phyloP scores from a whole-genome alignment of 169 alveolate genomes.

The Eimeria acervulina region DNA sequence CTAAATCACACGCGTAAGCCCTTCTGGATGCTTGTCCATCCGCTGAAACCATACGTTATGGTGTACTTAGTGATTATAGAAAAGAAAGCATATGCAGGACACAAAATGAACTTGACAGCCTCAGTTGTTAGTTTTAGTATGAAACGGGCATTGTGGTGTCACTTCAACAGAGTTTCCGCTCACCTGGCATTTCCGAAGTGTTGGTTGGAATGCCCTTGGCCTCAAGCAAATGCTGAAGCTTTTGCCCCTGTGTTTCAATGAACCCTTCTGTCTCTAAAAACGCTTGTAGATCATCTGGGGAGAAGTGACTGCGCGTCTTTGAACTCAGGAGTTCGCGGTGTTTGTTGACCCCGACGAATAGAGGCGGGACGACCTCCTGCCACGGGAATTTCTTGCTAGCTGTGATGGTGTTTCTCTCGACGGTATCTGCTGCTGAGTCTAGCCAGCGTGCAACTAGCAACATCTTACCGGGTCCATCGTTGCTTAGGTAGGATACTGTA shows the following conservation, averaged over 20 bases:
- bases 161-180: background rate
- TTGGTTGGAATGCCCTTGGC: slow-evolving; percentile 4
- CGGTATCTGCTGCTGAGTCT: slow-evolving; percentile 44
- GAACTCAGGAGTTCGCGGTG: slow-evolving; percentile 39
- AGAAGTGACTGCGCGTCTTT: background rate
- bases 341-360: slow-evolving; percentile 31
- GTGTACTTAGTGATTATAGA: background rate
- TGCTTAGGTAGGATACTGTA: slow-evolving; percentile 28
- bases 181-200: background rate
- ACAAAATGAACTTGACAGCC: background rate
- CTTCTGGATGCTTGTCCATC: background rate
- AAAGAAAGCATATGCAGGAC: background rate
- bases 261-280: slow-evolving; percentile 40
- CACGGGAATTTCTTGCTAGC: slow-evolving; percentile 30
- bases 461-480: slow-evolving; percentile 59
- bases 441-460: slow-evolving; percentile 65
- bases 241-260: slow-evolving; percentile 53
- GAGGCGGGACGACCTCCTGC: slow-evolving; percentile 56
- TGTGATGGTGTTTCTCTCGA: slow-evolving; percentile 57
- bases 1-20: slow-evolving; percentile 33
- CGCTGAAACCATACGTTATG: background rate
- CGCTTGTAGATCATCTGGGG: slow-evolving; percentile 15
- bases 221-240: slow-evolving; percentile 24
- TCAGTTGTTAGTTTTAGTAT: background rate
- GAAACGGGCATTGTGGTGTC: background rate